Evolutionary conservation across 202 grass and related monocot species (phyloP).

Genomic region (Hordeum pubiflorum): DNA sequence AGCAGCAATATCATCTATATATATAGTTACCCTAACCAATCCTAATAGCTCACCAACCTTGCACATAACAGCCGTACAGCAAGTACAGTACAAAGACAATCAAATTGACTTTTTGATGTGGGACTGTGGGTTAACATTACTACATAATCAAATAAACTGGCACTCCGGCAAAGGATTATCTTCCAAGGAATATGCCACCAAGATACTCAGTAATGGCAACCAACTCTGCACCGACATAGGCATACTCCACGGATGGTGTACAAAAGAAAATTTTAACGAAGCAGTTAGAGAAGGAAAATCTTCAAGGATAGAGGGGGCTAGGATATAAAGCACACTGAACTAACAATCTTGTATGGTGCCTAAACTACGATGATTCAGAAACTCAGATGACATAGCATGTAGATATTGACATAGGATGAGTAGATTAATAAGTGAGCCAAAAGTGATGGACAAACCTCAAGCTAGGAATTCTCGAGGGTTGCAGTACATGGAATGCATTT

Average conservation of each 20-base stretch:
- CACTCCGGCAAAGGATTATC: too few relatives aligned
- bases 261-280: neutral
- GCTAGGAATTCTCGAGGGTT: constrained; percentile 61
- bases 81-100: neutral
- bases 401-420: neutral
- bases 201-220: too few relatives aligned
- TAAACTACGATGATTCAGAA: neutral
- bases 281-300: neutral
- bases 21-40: neutral
- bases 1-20: neutral
- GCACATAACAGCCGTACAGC: neutral
- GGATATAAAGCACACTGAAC: neutral
- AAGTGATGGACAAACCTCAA: constrained; percentile 49
- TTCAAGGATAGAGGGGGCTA: too few relatives aligned
- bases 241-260: neutral
- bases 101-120: neutral
- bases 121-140: neutral
- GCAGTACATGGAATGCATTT: constrained; percentile 55
- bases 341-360: neutral
- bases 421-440: constrained; percentile 13
- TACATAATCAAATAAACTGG: neutral
- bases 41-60: neutral
- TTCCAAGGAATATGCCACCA: too few relatives aligned
- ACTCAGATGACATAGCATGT: neutral
- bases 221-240: too few relatives aligned